A percentile compares a stretch with the other conserved stretches of the same genome.
Evolutionary conservation across 2,329 filamentous ascomycete genomes (phyloP).

Genomic region (Cadophora sp.): DNA sequence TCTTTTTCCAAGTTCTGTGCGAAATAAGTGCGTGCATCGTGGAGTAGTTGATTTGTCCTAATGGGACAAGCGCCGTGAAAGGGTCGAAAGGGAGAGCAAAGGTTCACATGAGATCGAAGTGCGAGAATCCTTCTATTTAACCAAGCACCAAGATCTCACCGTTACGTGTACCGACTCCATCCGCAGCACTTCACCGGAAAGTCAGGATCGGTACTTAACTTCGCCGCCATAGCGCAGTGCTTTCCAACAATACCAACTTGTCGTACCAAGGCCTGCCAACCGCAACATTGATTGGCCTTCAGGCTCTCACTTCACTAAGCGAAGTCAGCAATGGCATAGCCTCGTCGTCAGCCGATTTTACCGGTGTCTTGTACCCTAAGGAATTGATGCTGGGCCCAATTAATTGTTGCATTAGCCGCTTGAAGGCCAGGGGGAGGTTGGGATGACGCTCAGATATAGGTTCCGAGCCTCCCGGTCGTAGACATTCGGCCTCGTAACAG

Average conservation of each 20-base stretch:
- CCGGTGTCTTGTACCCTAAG: neutral
- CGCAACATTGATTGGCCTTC: conserved; percentile 9
- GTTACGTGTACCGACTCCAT: conserved; percentile 1
- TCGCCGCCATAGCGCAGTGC: neutral
- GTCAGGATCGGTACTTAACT: conserved; percentile 4
- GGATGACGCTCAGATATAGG: neutral
- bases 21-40: conserved; percentile 2
- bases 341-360: conserved; percentile 8
- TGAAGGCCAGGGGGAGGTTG: neutral
- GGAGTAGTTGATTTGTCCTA: neutral
- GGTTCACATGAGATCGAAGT: neutral
- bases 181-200: neutral
- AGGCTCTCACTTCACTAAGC: neutral
- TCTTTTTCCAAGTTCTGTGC: conserved; percentile 11
- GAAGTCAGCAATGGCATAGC: conserved; percentile 9
- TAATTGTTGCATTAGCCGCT: neutral
- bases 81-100: neutral
- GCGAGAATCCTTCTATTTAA: conserved; percentile 1
- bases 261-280: conserved; percentile 1
- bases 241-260: conserved; percentile 1
- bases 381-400: neutral
- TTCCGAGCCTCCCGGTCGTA: conserved; percentile 4
- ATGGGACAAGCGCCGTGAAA: neutral
- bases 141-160: neutral
- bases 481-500: neutral